Evolutionary conservation across 163 green algal species (phyloP).

Genomic region (Volvox carteri): DNA sequence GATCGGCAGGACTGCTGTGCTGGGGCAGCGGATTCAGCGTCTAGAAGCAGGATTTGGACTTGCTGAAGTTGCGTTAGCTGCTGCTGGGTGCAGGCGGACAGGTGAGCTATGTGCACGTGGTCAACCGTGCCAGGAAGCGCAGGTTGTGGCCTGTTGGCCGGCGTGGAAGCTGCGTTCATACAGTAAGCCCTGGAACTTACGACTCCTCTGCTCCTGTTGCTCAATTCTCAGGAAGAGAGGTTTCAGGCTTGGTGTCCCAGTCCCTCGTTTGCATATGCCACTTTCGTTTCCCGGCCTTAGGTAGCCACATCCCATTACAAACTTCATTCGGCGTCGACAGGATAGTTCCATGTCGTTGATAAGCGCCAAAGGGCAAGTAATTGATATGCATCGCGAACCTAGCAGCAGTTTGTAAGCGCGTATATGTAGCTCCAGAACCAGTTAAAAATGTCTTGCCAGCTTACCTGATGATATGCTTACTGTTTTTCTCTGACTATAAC

Average conservation of each 20-base stretch:
- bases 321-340: not conserved
- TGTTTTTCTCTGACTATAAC: not conserved
- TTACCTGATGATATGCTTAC: not conserved
- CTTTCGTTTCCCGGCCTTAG: not conserved
- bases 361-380: not conserved
- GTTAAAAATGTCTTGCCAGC: not conserved
- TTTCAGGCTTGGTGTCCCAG: slow-evolving; percentile 14
- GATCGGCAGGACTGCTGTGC: too few relatives aligned
- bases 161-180: not conserved
- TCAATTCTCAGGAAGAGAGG: slow-evolving; percentile 22
- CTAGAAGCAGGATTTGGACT: not conserved
- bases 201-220: not conserved
- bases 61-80: slow-evolving; percentile 12
- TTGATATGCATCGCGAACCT: not conserved
- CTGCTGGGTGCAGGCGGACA: slow-evolving; percentile 7
- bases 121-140: not conserved
- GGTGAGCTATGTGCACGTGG: not conserved
- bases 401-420: not conserved
- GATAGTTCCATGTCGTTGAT: not conserved
- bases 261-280: slow-evolving; percentile 35
- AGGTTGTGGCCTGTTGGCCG: not conserved
- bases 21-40: too few relatives aligned
- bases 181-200: not conserved
- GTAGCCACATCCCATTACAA: too few relatives aligned
- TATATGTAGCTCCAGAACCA: not conserved